Conservation (phyloP, 805 yeast genomes). For the Monosporozyma servazzii region DNA sequence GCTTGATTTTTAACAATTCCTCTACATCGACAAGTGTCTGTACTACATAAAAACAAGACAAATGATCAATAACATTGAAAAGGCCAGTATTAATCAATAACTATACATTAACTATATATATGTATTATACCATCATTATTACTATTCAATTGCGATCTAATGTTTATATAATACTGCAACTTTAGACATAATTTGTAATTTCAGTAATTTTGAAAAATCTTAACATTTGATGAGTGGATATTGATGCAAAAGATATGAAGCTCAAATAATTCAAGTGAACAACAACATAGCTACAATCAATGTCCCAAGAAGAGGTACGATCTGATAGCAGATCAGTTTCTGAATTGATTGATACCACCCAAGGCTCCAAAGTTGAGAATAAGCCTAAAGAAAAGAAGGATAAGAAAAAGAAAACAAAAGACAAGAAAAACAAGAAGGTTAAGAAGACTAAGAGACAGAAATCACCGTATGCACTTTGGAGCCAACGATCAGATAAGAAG, state of each 20-base stretch:
- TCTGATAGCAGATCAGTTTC: neutral
- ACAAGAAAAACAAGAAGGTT: neutral
- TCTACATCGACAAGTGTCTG: no score
- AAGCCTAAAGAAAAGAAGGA: neutral
- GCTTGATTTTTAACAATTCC: no score
- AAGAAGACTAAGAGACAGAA: neutral
- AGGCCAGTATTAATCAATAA: no score
- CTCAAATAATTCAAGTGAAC: neutral
- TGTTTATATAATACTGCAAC: neutral
- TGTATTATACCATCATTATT: no score
- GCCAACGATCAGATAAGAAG: neutral
- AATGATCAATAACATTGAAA: no score
- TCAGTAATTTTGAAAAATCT: neutral
- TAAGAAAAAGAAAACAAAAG: neutral
- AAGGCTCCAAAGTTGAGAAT: neutral
- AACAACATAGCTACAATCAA: neutral
- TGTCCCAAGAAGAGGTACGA: neutral
- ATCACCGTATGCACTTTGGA: neutral
- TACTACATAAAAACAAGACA: no score
- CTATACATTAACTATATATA: no score
- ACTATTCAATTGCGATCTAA: neutral
- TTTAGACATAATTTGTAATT: neutral
- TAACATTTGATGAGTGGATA: neutral
- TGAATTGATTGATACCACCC: neutral
- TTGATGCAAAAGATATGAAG: neutral